These are phyloP conservation scores for Yamadazyma scolyti DNA, from an alignment of 805 yeast genomes.

Conservation along the genomic window DNA sequence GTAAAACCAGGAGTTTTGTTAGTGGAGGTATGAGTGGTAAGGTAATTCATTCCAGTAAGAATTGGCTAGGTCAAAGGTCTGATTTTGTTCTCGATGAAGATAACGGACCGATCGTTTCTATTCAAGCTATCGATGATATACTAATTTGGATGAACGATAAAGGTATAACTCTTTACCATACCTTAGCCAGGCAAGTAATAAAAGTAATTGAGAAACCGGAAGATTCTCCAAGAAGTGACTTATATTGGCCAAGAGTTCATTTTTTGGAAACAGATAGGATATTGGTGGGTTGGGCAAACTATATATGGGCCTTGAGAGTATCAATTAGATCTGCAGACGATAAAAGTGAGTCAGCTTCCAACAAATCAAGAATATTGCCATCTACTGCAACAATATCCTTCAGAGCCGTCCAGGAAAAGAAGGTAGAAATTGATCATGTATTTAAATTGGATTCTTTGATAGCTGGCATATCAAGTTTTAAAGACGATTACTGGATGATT, in stretches of 20 bases:
- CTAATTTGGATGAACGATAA: slow-evolving; percentile 80
- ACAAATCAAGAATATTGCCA: slow-evolving; percentile 41
- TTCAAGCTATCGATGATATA: slow-evolving; percentile 60
- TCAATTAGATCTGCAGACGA: slow-evolving; percentile 19
- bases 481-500: slow-evolving; percentile 65
- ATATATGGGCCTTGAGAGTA: slow-evolving; percentile 66
- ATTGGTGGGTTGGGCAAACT: slow-evolving; percentile 78
- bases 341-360: slow-evolving; percentile 16
- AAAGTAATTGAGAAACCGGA: slow-evolving; percentile 54
- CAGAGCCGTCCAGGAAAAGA: slow-evolving; percentile 41
- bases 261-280: slow-evolving; percentile 63
- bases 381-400: slow-evolving; percentile 53
- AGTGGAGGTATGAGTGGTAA: slow-evolving; percentile 92
- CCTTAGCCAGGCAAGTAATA: slow-evolving; percentile 46
- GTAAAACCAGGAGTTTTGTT: slow-evolving; percentile 58
- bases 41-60: slow-evolving; percentile 66
- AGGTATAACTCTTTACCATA: slow-evolving; percentile 71
- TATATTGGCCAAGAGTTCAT: slow-evolving; percentile 78
- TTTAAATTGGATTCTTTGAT: slow-evolving; percentile 51
- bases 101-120: slow-evolving; percentile 67
- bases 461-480: slow-evolving; percentile 75
- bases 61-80: slow-evolving; percentile 82
- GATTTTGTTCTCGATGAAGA: slow-evolving; percentile 63
- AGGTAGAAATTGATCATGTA: slow-evolving; percentile 45
- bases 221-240: slow-evolving; percentile 61